Conservation (phyloP, 306 rosid genomes). For the Psophocarpus tetragonolobus region DNA sequence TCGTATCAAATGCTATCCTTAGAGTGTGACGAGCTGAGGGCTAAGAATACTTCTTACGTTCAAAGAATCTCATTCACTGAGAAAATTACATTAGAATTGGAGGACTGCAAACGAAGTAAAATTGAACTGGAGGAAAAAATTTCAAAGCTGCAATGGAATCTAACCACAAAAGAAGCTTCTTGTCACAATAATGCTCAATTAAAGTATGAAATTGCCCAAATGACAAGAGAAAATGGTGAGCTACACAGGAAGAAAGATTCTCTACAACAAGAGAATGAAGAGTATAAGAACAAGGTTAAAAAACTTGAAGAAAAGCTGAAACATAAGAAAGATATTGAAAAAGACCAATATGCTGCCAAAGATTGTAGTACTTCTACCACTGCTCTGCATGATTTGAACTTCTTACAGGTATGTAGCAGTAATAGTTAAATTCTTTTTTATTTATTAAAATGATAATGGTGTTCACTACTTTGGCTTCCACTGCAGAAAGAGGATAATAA, state of each 20-base stretch:
- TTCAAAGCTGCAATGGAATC: constrained; percentile 43
- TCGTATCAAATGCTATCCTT: constrained; percentile 40
- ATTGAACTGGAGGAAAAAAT: constrained; percentile 48
- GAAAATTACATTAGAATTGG: constrained; percentile 41
- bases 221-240: constrained; percentile 40
- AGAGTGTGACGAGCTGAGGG: constrained; percentile 48
- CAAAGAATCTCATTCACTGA: constrained; percentile 40
- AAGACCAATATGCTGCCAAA: constrained; percentile 16
- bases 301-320: constrained; percentile 45
- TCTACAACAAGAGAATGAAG: constrained; percentile 49
- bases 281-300: constrained; percentile 36
- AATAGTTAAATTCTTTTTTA: neutral
- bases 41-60: constrained; percentile 38
- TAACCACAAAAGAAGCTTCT: constrained; percentile 44
- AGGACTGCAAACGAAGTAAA: constrained; percentile 42
- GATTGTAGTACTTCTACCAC: constrained; percentile 9
- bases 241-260: constrained; percentile 29
- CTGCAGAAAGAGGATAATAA: constrained; percentile 20
- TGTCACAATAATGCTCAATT: constrained; percentile 35
- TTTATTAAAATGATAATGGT: neutral
- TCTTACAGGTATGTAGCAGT: constrained; percentile 24
- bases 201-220: constrained; percentile 43
- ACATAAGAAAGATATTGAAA: constrained; percentile 33
- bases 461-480: constrained; percentile 6
- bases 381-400: constrained; percentile 19